A percentile compares a stretch with the other conserved stretches of the same genome.
These are phyloP conservation scores for Iberis pinnata DNA, from an alignment of 345 rosid species.

Conservation along the genomic window DNA sequence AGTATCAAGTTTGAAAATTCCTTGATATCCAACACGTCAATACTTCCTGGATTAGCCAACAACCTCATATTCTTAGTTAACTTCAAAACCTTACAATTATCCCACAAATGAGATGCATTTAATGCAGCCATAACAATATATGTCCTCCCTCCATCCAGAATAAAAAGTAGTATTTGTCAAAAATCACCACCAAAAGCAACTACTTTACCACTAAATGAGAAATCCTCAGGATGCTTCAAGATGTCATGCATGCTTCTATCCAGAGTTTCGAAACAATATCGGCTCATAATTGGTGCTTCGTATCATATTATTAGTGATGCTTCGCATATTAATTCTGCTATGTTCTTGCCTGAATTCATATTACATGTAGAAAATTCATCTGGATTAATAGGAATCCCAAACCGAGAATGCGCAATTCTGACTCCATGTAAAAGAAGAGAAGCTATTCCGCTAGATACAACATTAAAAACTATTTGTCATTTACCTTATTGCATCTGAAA, in stretches of 20 bases:
- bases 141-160: not conserved
- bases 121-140: not conserved
- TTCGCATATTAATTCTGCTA: not conserved
- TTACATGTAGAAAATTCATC: not conserved
- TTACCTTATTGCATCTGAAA: too few relatives aligned
- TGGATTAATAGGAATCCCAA: not conserved
- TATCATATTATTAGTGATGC: not conserved
- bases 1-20: not conserved
- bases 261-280: too few relatives aligned
- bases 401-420: not conserved
- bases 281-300: not conserved
- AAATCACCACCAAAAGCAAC: too few relatives aligned
- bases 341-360: not conserved
- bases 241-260: too few relatives aligned
- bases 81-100: not conserved
- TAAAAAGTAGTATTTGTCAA: not conserved
- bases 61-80: not conserved
- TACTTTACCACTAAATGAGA: too few relatives aligned
- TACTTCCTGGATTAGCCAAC: not conserved
- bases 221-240: too few relatives aligned
- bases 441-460: too few relatives aligned
- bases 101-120: not conserved
- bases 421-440: not conserved
- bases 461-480: too few relatives aligned
- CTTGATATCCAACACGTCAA: fast-evolving